Conservation (phyloP, 352 stramenopile genomes). For the Phytophthora sansomeana region DNA sequence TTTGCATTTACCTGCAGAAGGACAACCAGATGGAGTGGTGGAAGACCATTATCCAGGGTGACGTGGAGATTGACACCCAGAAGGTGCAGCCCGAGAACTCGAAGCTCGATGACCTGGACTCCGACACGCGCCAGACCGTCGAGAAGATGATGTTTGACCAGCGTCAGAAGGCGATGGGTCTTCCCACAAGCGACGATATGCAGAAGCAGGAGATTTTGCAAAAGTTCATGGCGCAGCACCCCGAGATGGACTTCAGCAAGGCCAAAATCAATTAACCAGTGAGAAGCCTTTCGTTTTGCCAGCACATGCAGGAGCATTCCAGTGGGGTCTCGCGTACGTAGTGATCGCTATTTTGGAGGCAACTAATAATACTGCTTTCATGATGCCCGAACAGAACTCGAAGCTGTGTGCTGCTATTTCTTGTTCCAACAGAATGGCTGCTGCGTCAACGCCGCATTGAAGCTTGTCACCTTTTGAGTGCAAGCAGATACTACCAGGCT, state of each 20-base stretch:
- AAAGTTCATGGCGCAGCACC: slow-evolving; percentile 99
- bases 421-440: not conserved
- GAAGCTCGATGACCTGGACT: slow-evolving; percentile 97
- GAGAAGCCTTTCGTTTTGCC: not conserved
- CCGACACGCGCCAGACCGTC: slow-evolving; percentile 98
- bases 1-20: slow-evolving; percentile 97
- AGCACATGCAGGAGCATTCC: not conserved
- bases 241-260: slow-evolving; percentile 99
- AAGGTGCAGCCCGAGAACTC: slow-evolving; percentile 99
- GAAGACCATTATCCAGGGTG: slow-evolving; percentile 95
- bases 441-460: not conserved
- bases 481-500: slow-evolving; percentile 6
- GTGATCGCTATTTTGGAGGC: slow-evolving; percentile 17
- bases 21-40: slow-evolving; percentile 99
- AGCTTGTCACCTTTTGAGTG: slow-evolving; percentile 20
- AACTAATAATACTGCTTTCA: slow-evolving; percentile 37
- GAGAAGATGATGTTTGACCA: slow-evolving; percentile 99
- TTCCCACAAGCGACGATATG: slow-evolving; percentile 97
- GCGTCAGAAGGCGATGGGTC: slow-evolving; percentile 97
- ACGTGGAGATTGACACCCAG: slow-evolving; percentile 97
- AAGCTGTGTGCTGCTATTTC: slow-evolving; percentile 29
- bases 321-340: not conserved
- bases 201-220: slow-evolving; percentile 98
- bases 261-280: slow-evolving; percentile 95
- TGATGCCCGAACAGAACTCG: slow-evolving; percentile 24